Percentiles rank a stretch among this genome's conserved stretches.
phyloP scores from a whole-genome alignment of 352 stramenopile genomes.

The Pythium grandisporangium region DNA sequence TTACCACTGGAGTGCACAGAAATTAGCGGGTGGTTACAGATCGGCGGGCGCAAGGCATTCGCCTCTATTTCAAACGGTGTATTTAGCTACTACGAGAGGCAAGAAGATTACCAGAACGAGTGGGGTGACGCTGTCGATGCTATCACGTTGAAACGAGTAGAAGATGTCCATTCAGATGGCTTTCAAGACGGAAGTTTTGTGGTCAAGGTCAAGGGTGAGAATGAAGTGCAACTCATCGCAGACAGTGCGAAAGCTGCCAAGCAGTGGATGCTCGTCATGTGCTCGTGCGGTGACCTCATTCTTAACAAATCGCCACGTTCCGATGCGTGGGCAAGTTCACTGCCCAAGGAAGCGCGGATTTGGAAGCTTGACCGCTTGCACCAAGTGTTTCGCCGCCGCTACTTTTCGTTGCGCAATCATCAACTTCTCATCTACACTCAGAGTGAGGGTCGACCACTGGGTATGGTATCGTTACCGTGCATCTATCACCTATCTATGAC shows the following conservation, averaged over 20 bases:
- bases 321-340: slow-evolving; percentile 66
- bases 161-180: slow-evolving; percentile 71
- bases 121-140: slow-evolving; percentile 80
- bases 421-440: slow-evolving; percentile 76
- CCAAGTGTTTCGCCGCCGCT: slow-evolving; percentile 74
- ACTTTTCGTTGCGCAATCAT: slow-evolving; percentile 79
- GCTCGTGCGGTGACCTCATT: slow-evolving; percentile 70
- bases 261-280: slow-evolving; percentile 86
- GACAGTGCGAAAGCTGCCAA: slow-evolving; percentile 63
- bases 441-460: slow-evolving; percentile 50
- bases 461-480: slow-evolving; percentile 68
- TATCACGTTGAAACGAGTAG: slow-evolving; percentile 68
- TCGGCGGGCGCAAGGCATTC: slow-evolving; percentile 52
- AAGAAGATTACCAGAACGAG: slow-evolving; percentile 74
- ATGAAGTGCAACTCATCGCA: slow-evolving; percentile 61
- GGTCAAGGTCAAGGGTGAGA: slow-evolving; percentile 60
- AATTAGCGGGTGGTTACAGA: slow-evolving; percentile 59
- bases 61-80: slow-evolving; percentile 75
- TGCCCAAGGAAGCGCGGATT: slow-evolving; percentile 79
- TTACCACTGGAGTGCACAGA: slow-evolving; percentile 27
- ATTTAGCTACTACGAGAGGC: slow-evolving; percentile 81
- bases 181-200: slow-evolving; percentile 68
- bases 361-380: slow-evolving; percentile 85
- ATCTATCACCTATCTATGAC: slow-evolving; percentile 80
- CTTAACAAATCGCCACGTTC: slow-evolving; percentile 51